These are phyloP conservation scores for Diaporthe sp. DNA, from an alignment of 2,329 filamentous ascomycete genomes.

Conservation along the genomic window DNA sequence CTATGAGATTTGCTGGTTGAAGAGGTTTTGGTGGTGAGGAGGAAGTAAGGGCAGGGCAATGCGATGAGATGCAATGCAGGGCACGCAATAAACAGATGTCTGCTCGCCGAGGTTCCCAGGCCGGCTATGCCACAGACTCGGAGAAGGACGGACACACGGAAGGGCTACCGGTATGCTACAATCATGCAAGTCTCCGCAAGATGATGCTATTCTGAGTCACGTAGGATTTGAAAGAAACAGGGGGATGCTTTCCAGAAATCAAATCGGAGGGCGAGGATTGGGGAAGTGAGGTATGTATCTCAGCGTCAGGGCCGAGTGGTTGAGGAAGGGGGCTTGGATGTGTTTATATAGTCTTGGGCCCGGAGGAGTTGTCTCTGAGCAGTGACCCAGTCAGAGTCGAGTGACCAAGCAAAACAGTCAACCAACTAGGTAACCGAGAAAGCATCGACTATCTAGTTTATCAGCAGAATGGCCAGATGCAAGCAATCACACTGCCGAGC, in stretches of 20 bases:
- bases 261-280: background rate
- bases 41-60: background rate
- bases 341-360: slow-evolving; percentile 2
- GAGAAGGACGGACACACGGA: slow-evolving; percentile 1
- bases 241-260: background rate
- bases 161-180: slow-evolving; percentile 5
- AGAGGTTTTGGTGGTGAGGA: background rate
- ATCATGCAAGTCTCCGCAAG: background rate
- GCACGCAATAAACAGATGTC: background rate
- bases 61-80: background rate
- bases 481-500: slow-evolving; percentile 22
- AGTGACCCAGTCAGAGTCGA: background rate
- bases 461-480: slow-evolving; percentile 15
- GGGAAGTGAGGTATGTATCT: background rate
- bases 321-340: background rate
- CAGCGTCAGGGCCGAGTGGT: background rate
- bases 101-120: background rate
- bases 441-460: slow-evolving; percentile 13
- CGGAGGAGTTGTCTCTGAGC: background rate
- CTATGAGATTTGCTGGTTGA: slow-evolving; percentile 37
- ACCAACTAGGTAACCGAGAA: background rate
- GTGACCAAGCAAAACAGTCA: background rate
- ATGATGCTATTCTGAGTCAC: slow-evolving; percentile 28
- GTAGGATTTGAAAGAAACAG: background rate
- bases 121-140: background rate